A percentile compares a stretch with the other conserved stretches of the same genome.
Conservation (phyloP, 2,329 filamentous ascomycete species). For the Decorospora gaudefroyi region DNA sequence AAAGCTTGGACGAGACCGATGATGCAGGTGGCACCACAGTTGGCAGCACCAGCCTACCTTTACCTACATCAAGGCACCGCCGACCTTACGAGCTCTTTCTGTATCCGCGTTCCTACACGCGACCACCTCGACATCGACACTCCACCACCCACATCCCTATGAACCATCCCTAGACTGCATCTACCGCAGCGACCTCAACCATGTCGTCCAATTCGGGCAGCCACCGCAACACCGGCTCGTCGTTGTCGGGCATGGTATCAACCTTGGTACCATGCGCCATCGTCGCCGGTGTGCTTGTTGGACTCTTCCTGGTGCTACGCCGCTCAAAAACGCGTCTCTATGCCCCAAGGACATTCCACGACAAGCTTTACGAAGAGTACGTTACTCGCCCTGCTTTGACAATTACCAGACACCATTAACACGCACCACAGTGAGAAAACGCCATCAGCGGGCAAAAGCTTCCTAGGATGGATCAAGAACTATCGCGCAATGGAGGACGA, state of each 20-base stretch:
- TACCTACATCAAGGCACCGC: too few species aligned
- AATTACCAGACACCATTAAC: constrained; percentile 36
- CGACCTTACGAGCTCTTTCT: too few species aligned
- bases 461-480: constrained; percentile 59
- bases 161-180: too few species aligned
- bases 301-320: constrained; percentile 51
- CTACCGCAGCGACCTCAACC: background rate
- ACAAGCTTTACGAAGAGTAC: constrained; percentile 44
- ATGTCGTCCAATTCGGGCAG: constrained; percentile 5
- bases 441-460: constrained; percentile 51
- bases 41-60: too few species aligned
- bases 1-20: constrained; percentile 5
- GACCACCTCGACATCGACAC: background rate
- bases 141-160: too few species aligned
- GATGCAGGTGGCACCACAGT: constrained; percentile 8
- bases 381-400: background rate
- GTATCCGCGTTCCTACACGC: background rate
- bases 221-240: constrained; percentile 28
- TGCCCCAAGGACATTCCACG: constrained; percentile 52
- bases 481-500: constrained; percentile 51
- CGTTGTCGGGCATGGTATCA: constrained; percentile 49
- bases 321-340: constrained; percentile 51
- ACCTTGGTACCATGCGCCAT: constrained; percentile 41
- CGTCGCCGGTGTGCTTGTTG: constrained; percentile 34
- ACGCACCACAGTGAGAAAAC: constrained; percentile 35